Evolutionary conservation across 805 yeast species (phyloP), one percentile per base, ranked within the genome.

Genomic region (Saccharomycopsis fodiens): DNA sequence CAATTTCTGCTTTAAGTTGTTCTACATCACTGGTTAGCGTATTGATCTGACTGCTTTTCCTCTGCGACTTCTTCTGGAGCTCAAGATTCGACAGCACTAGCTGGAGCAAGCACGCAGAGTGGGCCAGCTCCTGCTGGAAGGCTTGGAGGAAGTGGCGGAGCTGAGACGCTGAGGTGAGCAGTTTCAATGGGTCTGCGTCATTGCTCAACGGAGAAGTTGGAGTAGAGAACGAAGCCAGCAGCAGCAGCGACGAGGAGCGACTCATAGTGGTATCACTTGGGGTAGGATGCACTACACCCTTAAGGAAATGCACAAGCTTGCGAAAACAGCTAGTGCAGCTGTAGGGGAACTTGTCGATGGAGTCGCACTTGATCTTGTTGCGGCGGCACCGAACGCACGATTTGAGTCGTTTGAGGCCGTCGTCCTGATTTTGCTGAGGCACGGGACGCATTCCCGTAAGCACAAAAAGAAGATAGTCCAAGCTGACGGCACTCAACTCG

Each of bases 371-470:
- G 15, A 51, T 45, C 29, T 51, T 51, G 22, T 51, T 51, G 15
- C 45, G 44, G 7, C 54, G 43, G 38, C 54, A 51, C 36, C 54
- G 41, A 3, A 46, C 45, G 35, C 54, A 51, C 4, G 54, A 51
- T 46, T 48, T 48, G 31, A 51, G 38, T 35, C 48, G 47, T 20
- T 51, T 51, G 19, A 45, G n/a, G 13, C 17, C 27, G n/a, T 38
- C 32, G 4, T 4, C 16, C n/a, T 22, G 29, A 15, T 21, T 20
- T 15, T 44, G 19, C 29, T 7, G 29, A 17, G 45, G 45, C 6
- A 12, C 23, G 3, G 53, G 49, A 32, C 42, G 38, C 17, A 41
- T 27, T 4, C 51, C 48, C 17, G 32, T 30, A 20, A 44, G 37
- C 31, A 51, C 20, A 39, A 34, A 51, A 17, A 51, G 29, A n/a